A percentile compares a stretch with the other conserved stretches of the same genome.
Conservation (phyloP, 2,329 filamentous ascomycete species). For the Aspergillus unguis region DNA sequence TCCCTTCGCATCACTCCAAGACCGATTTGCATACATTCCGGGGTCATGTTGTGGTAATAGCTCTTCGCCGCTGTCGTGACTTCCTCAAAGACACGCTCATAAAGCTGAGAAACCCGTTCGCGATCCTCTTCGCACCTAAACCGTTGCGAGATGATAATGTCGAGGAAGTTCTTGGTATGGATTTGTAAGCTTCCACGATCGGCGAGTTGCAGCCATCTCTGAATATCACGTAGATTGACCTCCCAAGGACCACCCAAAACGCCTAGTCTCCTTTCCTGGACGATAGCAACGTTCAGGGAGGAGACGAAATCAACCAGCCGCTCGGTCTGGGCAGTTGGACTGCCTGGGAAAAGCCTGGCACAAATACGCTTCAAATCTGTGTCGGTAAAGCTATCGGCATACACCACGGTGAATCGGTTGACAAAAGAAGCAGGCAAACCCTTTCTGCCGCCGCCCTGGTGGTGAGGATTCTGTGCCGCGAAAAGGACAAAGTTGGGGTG, state of each 20-base stretch:
- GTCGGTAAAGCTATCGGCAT: conserved; percentile 82
- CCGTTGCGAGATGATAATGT: conserved; percentile 79
- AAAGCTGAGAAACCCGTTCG: conserved; percentile 62
- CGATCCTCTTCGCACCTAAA: conserved; percentile 74
- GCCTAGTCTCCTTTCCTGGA: conserved; percentile 54
- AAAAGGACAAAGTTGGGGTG: conserved; percentile 92
- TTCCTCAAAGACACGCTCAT: conserved; percentile 60
- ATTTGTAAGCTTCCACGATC: conserved; percentile 60
- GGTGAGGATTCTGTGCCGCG: conserved; percentile 94
- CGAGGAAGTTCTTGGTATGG: conserved; percentile 68
- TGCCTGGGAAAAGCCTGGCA: conserved; percentile 66
- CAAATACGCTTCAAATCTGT: conserved; percentile 83
- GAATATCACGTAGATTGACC: conserved; percentile 86
- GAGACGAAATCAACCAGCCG: conserved; percentile 78
- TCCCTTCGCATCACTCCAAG: conserved; percentile 67
- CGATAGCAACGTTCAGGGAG: conserved; percentile 69
- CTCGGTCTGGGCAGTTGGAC: conserved; percentile 58
- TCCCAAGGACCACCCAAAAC: conserved; percentile 78
- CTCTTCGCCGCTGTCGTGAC: conserved; percentile 49
- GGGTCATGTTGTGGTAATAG: conserved; percentile 68
- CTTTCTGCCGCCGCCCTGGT: conserved; percentile 93
- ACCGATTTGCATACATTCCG: conserved; percentile 71
- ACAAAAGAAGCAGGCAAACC: conserved; percentile 94
- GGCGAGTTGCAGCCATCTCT: conserved; percentile 78
- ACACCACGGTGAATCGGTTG: conserved; percentile 96